Evolutionary conservation across 345 rosid species (phyloP).

Genomic region (Salix brachista): DNA sequence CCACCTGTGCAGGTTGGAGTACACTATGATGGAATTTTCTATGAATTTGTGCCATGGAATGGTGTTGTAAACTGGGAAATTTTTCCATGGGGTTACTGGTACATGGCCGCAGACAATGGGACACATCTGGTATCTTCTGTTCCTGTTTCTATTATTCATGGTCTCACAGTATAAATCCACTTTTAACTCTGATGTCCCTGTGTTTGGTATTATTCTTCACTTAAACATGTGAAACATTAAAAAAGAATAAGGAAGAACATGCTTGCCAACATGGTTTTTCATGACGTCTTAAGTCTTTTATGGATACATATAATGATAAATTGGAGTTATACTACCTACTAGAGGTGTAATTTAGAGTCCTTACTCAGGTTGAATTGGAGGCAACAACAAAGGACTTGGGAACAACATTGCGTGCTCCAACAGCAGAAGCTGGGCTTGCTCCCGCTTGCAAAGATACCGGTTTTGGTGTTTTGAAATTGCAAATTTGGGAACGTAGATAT

Average conservation of each 20-base stretch:
- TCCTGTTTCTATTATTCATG: neutral
- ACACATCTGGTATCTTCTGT: constrained; percentile 52
- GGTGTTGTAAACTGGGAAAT: constrained; percentile 74
- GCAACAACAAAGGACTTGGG: constrained; percentile 71
- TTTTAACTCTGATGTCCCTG: neutral
- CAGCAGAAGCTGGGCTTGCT: constrained; percentile 70
- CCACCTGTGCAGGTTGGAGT: constrained; percentile 70
- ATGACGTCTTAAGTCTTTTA: neutral
- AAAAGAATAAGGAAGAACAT: neutral
- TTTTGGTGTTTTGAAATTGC: constrained; percentile 64
- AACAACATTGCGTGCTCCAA: constrained; percentile 88
- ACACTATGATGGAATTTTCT: constrained; percentile 70
- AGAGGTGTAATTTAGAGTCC: constrained; percentile 1
- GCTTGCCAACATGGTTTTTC: neutral
- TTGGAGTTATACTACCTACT: neutral
- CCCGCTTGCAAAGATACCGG: constrained; percentile 91
- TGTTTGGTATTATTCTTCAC: neutral
- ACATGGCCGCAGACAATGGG: constrained; percentile 67
- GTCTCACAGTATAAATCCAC: neutral
- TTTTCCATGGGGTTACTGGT: constrained; percentile 83
- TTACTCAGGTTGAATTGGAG: constrained; percentile 67
- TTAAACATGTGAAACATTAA: neutral
- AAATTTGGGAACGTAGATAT: constrained; percentile 68
- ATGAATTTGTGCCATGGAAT: constrained; percentile 94
- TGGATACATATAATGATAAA: neutral